phyloP scores from a whole-genome alignment of 129 eudicot species.

The Cynara cardunculus region DNA sequence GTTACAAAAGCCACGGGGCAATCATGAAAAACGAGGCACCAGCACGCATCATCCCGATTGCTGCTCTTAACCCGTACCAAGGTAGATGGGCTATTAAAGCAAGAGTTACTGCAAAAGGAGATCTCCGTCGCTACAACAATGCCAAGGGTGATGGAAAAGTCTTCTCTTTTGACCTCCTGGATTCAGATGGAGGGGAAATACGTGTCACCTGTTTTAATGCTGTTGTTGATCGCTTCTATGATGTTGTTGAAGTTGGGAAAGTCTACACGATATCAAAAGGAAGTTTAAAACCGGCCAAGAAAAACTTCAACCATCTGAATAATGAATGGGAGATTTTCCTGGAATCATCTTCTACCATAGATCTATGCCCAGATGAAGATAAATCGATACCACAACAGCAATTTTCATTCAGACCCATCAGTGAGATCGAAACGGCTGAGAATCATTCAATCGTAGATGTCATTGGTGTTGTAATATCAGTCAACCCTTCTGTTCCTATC shows the following conservation, averaged over 20 bases:
- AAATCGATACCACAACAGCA: conserved; percentile 85
- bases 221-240: conserved; percentile 83
- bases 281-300: conserved; percentile 87
- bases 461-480: conserved; percentile 70
- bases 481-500: conserved; percentile 83
- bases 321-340: conserved; percentile 93
- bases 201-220: conserved; percentile 95
- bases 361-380: conserved; percentile 91
- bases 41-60: conserved; percentile 82
- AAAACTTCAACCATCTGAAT: conserved; percentile 82
- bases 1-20: conserved; percentile 80
- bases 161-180: conserved; percentile 94
- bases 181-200: conserved; percentile 92
- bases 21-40: conserved; percentile 97
- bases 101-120: conserved; percentile 94
- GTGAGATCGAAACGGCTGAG: conserved; percentile 75
- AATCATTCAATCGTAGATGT: conserved; percentile 75
- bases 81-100: conserved; percentile 99
- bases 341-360: conserved; percentile 73
- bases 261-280: conserved; percentile 94
- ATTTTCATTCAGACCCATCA: conserved; percentile 71
- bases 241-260: conserved; percentile 69
- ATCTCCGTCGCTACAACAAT: conserved; percentile 84
- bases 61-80: conserved; percentile 95
- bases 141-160: conserved; percentile 96